Percentiles rank a stretch among this genome's conserved stretches.
These are phyloP conservation scores for Debaryomyces robertsiae DNA, from an alignment of 1,139 yeast species.

Conservation along the genomic window DNA sequence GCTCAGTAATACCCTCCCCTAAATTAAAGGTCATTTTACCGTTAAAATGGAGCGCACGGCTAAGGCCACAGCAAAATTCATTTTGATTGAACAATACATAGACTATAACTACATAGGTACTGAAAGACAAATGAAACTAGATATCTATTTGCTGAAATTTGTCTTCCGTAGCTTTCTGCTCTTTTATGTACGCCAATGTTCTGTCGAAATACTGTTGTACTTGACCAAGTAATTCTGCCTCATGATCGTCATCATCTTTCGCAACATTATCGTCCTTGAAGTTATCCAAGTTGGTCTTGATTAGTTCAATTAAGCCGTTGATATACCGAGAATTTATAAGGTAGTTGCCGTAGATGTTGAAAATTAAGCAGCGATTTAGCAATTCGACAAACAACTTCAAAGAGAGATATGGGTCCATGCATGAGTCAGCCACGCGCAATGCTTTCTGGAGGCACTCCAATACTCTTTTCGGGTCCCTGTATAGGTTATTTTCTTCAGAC, in stretches of 20 bases:
- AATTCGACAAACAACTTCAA: slow-evolving; percentile 87
- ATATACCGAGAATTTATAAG: slow-evolving; percentile 73
- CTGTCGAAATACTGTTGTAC: slow-evolving; percentile 55
- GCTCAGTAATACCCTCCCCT: too few relatives aligned
- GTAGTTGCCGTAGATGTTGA: slow-evolving; percentile 79
- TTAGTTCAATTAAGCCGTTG: slow-evolving; percentile 83
- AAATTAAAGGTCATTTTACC: too few relatives aligned
- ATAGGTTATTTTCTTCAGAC: slow-evolving; percentile 21
- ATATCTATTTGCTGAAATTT: slow-evolving; percentile 51
- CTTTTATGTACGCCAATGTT: slow-evolving; percentile 64
- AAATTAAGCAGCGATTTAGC: slow-evolving; percentile 79
- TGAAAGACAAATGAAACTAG: slow-evolving; percentile 9
- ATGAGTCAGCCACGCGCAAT: slow-evolving; percentile 86
- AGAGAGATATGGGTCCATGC: slow-evolving; percentile 81
- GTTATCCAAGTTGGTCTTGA: slow-evolving; percentile 71
- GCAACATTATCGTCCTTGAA: slow-evolving; percentile 34
- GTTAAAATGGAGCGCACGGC: too few relatives aligned
- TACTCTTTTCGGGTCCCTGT: slow-evolving; percentile 46
- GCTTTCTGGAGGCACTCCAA: slow-evolving; percentile 61
- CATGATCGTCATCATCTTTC: slow-evolving; percentile 37
- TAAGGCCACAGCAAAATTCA: background rate
- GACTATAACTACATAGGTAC: too few relatives aligned
- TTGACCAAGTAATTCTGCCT: slow-evolving; percentile 35
- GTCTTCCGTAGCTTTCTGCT: slow-evolving; percentile 66
- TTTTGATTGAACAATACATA: background rate